Conservation (phyloP, 2,329 filamentous ascomycete species). For the Fonsecaea multimorphosa region DNA sequence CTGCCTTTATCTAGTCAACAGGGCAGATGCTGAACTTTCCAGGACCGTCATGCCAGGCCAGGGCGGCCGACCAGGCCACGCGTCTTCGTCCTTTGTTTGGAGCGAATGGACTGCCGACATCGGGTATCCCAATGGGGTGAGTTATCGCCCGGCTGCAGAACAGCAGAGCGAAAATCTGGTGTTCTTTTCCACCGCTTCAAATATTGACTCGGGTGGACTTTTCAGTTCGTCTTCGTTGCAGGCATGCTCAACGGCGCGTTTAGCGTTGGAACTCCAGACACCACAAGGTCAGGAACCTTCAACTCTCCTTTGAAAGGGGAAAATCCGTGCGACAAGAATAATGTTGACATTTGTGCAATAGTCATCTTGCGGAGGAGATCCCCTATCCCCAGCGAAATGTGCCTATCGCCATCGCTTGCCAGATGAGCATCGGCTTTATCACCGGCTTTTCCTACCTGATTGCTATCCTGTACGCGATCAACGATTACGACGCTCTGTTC, state of each 20-base stretch:
- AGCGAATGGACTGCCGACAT: constrained; percentile 58
- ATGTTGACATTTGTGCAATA: background rate
- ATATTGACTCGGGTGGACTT: background rate
- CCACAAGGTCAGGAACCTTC: constrained; percentile 47
- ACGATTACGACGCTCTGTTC: constrained; percentile 51
- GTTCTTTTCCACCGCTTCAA: background rate
- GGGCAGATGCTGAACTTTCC: background rate
- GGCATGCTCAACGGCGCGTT: constrained; percentile 74
- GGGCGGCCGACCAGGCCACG: constrained; percentile 42
- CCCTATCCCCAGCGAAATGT: constrained; percentile 66
- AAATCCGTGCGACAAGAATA: no score
- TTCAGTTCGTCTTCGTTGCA: constrained; percentile 60
- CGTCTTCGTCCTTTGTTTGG: constrained; percentile 63
- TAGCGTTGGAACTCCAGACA: constrained; percentile 70
- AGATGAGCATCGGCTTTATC: constrained; percentile 56
- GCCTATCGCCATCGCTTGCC: constrained; percentile 58
- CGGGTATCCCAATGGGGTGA: constrained; percentile 57
- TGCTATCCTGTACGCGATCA: constrained; percentile 61
- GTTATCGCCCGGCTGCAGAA: background rate
- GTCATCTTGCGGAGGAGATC: constrained; percentile 69
- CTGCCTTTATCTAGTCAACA: background rate
- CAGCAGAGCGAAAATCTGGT: background rate
- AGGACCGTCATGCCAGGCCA: constrained; percentile 32
- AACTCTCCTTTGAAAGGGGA: background rate
- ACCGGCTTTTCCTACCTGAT: constrained; percentile 58